A percentile compares a stretch with the other conserved stretches of the same genome.
These are phyloP conservation scores for Calycina marina DNA, from an alignment of 2,329 filamentous ascomycete species.

Conservation along the genomic window DNA sequence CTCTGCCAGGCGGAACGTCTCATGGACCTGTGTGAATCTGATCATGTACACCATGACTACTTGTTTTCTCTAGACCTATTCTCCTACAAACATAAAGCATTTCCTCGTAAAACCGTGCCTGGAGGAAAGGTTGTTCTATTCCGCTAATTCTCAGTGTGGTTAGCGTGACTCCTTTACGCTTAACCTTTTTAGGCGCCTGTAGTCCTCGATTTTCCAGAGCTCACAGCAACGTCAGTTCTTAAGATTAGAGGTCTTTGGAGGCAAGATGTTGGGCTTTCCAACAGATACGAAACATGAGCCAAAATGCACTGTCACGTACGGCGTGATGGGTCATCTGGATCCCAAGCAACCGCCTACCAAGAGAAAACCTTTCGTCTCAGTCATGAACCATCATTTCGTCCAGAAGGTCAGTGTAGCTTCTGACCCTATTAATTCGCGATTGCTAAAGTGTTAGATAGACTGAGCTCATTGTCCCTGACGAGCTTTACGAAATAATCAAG, in stretches of 20 bases:
- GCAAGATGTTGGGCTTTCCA: conserved; percentile 29
- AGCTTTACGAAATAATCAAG: conserved; percentile 39
- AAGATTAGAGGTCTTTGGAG: background rate
- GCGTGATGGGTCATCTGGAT: conserved; percentile 54
- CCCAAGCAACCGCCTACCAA: conserved; percentile 54
- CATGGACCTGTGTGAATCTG: conserved; percentile 77
- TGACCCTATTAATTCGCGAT: background rate
- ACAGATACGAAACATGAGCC: conserved; percentile 25
- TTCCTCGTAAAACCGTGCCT: too few relatives aligned
- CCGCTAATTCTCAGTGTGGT: too few relatives aligned
- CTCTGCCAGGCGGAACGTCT: conserved; percentile 80
- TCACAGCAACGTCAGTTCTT: too few relatives aligned
- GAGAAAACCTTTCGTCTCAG: conserved; percentile 60
- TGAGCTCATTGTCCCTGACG: conserved; percentile 59
- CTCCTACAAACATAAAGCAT: too few relatives aligned
- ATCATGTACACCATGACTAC: conserved; percentile 62
- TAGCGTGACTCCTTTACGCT: background rate
- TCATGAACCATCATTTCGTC: conserved; percentile 50
- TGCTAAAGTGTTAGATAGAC: conserved; percentile 28
- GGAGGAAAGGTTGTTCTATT: too few relatives aligned
- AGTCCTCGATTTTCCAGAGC: too few relatives aligned
- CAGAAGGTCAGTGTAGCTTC: conserved; percentile 39
- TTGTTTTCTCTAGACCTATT: too few relatives aligned
- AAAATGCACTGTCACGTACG: conserved; percentile 64
- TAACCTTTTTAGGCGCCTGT: too few relatives aligned